Conservation (phyloP, 2,329 filamentous ascomycete species). For the Aspergillus ochraceoroseus region DNA sequence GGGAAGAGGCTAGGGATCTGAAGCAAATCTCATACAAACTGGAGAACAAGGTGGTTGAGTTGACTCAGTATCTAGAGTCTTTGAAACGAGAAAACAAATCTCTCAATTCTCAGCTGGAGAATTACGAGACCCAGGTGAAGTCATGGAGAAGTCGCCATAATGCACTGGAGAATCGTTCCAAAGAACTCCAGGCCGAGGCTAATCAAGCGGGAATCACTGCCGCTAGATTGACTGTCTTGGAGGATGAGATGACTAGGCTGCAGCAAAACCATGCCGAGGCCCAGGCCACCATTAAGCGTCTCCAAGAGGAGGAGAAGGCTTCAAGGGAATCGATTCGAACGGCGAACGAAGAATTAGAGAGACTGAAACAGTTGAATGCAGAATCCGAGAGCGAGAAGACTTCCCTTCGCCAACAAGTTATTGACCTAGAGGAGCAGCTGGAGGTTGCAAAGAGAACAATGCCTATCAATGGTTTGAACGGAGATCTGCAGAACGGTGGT, state of each 20-base stretch:
- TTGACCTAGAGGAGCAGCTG: constrained; percentile 86
- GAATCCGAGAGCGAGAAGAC: constrained; percentile 80
- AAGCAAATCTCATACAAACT: constrained; percentile 99
- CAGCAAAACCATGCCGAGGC: constrained; percentile 88
- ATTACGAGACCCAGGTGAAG: constrained; percentile 92
- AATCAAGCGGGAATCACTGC: constrained; percentile 96
- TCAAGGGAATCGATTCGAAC: constrained; percentile 75
- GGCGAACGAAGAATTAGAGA: constrained; percentile 76
- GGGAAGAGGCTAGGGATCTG: constrained; percentile 93
- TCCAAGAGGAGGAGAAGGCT: constrained; percentile 89
- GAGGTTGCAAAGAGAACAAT: constrained; percentile 75
- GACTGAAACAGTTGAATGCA: constrained; percentile 67
- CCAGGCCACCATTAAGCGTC: constrained; percentile 79
- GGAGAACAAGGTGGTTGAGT: constrained; percentile 98
- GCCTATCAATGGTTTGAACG: constrained; percentile 60
- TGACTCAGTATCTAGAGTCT: constrained; percentile 86
- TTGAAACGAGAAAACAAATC: constrained; percentile 94
- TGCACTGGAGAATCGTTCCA: constrained; percentile 78
- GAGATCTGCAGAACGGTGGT: constrained; percentile 62
- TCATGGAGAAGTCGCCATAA: constrained; percentile 93
- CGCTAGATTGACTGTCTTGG: constrained; percentile 82
- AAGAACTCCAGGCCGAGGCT: constrained; percentile 91
- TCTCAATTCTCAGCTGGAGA: constrained; percentile 81
- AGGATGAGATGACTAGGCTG: constrained; percentile 90
- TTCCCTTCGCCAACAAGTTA: constrained; percentile 78